These are phyloP conservation scores for Zymoseptoria brevis DNA, from an alignment of 2,329 filamentous ascomycete species.

Conservation along the genomic window DNA sequence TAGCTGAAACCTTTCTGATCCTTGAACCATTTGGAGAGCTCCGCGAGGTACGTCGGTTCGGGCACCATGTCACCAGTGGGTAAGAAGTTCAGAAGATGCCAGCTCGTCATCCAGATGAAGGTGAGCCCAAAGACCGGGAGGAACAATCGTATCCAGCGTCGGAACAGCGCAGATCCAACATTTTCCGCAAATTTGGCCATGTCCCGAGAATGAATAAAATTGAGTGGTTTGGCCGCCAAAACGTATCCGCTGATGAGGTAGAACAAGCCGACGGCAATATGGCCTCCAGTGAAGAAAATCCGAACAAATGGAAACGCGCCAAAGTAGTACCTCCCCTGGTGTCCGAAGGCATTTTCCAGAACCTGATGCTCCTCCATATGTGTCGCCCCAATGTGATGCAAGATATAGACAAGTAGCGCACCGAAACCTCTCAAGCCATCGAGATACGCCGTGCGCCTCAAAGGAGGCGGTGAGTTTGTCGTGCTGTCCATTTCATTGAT, in stretches of 20 bases:
- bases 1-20: conserved; percentile 31
- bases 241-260: conserved; percentile 48
- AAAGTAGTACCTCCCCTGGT: conserved; percentile 42
- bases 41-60: conserved; percentile 4
- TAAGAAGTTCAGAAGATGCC: conserved; percentile 47
- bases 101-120: conserved; percentile 46
- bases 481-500: background rate
- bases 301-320: conserved; percentile 50
- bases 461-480: background rate
- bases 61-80: conserved; percentile 29
- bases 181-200: conserved; percentile 30
- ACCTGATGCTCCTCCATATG: conserved; percentile 25
- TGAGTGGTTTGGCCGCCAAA: conserved; percentile 39
- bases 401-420: conserved; percentile 57
- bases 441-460: conserved; percentile 47
- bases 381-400: conserved; percentile 41
- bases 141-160: conserved; percentile 43
- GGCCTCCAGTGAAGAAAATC: conserved; percentile 52
- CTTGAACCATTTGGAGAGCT: conserved; percentile 42
- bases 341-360: conserved; percentile 49
- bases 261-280: conserved; percentile 48
- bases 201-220: conserved; percentile 23
- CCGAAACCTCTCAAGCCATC: conserved; percentile 61
- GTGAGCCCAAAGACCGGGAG: conserved; percentile 48
- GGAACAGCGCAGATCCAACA: conserved; percentile 42